phyloP scores from a whole-genome alignment of 2,329 filamentous ascomycete genomes.

The Claviceps sp. region DNA sequence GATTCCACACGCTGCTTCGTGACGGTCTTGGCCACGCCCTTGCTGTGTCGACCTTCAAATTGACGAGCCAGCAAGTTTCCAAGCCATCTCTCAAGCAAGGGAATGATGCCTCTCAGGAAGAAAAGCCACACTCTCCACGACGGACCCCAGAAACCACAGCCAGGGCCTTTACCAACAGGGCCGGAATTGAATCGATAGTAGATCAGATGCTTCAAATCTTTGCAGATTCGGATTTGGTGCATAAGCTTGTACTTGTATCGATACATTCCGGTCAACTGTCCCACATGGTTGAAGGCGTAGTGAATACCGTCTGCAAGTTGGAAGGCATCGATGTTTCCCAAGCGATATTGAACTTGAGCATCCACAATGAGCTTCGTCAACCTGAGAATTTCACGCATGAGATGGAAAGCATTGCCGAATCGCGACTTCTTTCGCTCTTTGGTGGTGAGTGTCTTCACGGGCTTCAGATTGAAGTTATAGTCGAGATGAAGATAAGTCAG shows the following conservation, averaged over 20 bases:
- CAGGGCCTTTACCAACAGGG: constrained; percentile 90
- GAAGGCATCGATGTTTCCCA: constrained; percentile 98
- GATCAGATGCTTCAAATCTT: constrained; percentile 96
- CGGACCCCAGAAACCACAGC: constrained; percentile 97
- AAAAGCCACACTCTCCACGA: constrained; percentile 99
- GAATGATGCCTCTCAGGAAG: constrained; percentile 98
- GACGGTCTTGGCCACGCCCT: constrained; percentile 96
- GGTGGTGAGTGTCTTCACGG: constrained; percentile 94
- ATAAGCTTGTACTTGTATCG: constrained; percentile 99
- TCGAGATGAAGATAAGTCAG: constrained; percentile 95
- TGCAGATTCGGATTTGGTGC: constrained; percentile 98
- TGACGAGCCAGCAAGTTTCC: constrained; percentile 93
- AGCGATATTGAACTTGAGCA: constrained; percentile 91
- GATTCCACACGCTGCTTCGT: constrained; percentile 98
- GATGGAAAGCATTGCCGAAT: constrained; percentile 96
- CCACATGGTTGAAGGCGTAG: constrained; percentile 99
- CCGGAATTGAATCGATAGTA: constrained; percentile 98
- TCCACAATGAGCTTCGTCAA: constrained; percentile 97
- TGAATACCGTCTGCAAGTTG: constrained; percentile 95
- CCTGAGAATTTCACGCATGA: constrained; percentile 95
- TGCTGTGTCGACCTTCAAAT: constrained; percentile 96
- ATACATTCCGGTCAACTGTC: constrained; percentile 98
- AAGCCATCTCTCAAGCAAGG: constrained; percentile 90
- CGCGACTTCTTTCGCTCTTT: constrained; percentile 99
- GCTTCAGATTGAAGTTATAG: constrained; percentile 99